A percentile compares a stretch with the other conserved stretches of the same genome.
These are phyloP conservation scores for Fusarium sp. DNA, from an alignment of 2,329 filamentous ascomycete genomes.

Conservation along the genomic window DNA sequence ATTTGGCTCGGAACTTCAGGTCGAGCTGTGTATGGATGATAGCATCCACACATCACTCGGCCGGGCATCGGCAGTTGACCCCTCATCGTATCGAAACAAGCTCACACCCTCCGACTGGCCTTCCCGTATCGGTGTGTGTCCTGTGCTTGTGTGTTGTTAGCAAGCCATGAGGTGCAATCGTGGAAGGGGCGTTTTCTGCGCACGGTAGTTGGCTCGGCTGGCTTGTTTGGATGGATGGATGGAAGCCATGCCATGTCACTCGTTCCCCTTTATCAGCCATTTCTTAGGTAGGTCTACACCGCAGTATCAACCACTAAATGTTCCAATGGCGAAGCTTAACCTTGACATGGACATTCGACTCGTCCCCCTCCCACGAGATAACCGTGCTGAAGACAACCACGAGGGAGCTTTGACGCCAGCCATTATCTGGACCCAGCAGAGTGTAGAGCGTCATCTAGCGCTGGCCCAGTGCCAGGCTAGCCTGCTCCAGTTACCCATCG, in stretches of 20 bases:
- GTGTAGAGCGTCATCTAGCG: constrained; percentile 18
- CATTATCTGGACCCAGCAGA: not conserved
- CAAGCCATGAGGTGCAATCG: not conserved
- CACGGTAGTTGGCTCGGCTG: not conserved
- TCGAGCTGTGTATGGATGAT: not conserved
- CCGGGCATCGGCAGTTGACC: not conserved
- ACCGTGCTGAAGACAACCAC: constrained; percentile 13
- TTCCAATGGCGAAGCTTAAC: not conserved
- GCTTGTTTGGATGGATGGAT: not conserved
- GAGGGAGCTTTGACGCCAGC: not conserved
- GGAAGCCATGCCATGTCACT: not conserved
- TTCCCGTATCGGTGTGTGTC: not conserved
- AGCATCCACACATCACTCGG: not conserved
- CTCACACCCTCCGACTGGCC: not conserved
- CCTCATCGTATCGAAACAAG: not conserved
- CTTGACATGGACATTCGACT: not conserved
- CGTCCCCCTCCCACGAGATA: not conserved
- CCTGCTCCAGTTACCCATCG: not conserved
- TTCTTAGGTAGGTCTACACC: not conserved
- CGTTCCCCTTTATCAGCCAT: not conserved
- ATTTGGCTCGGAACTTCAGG: not conserved
- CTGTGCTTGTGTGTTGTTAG: not conserved
- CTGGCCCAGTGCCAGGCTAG: not conserved
- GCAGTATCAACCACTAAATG: not conserved
- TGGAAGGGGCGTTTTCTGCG: not conserved